Evolutionary conservation across 1,284 basidiomycete genomes (phyloP).

Genomic region (Bjerkandera adusta): DNA sequence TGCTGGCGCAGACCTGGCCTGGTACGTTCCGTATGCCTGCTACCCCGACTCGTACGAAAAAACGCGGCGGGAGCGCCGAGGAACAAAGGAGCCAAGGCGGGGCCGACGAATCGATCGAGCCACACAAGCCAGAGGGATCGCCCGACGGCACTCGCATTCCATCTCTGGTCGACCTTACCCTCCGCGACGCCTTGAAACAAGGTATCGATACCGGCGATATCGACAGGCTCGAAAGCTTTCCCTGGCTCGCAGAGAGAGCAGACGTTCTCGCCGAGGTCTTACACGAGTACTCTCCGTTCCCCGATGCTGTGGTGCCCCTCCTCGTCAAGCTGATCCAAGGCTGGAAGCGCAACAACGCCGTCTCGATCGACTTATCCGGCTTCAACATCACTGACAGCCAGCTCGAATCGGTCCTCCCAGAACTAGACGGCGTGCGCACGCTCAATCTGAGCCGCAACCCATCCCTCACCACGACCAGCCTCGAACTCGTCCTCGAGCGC

Average conservation of each 20-base stretch:
- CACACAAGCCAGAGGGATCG: no score
- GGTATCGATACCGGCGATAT: slow-evolving; percentile 23
- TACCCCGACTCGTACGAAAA: no score
- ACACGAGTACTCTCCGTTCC: slow-evolving; percentile 21
- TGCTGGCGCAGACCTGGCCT: not conserved
- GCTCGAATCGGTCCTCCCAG: slow-evolving; percentile 19
- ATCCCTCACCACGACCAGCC: slow-evolving; percentile 18
- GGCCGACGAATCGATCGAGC: not conserved
- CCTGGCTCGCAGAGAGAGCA: slow-evolving; percentile 28
- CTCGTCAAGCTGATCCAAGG: slow-evolving; percentile 19
- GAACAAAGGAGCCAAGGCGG: no score
- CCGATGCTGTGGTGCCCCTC: slow-evolving; percentile 22
- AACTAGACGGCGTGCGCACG: slow-evolving; percentile 12
- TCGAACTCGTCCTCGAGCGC: slow-evolving; percentile 20
- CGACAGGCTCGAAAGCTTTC: slow-evolving; percentile 24
- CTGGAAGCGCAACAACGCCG: slow-evolving; percentile 6
- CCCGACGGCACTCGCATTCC: no score
- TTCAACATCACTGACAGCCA: slow-evolving; percentile 23
- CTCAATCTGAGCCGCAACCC: slow-evolving; percentile 28
- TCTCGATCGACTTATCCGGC: slow-evolving; percentile 24
- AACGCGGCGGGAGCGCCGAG: no score
- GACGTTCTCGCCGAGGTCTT: slow-evolving; percentile 19
- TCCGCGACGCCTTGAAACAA: slow-evolving; percentile 27
- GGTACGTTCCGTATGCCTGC: not conserved
- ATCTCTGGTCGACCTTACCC: slow-evolving; percentile 26